Evolutionary conservation across 345 rosid species (phyloP), one percentile per base, ranked within the genome.

Genomic region (Syzygium oleosum): DNA sequence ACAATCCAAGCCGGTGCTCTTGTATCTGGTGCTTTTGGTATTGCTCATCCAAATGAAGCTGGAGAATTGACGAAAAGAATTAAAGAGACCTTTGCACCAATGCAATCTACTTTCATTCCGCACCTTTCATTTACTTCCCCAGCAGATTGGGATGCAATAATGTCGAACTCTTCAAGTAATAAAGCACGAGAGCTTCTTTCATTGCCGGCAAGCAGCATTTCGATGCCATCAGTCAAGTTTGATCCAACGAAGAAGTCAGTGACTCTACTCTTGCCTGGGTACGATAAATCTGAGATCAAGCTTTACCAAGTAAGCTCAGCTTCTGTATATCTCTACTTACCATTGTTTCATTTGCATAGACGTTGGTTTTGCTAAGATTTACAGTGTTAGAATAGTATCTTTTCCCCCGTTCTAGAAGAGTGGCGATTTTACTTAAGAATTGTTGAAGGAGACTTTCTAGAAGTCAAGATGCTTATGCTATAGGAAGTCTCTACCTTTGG

Each of bases 231-330:
- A 12, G 95, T 97, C 55, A 91, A 87, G 87, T 95, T 96, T 89
- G 95, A 96, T 90, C 78, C 87, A 12, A 87, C 90, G 14, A 92
- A 92, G 89, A 96, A 94, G 88, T 91, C 90, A 6, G 92, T 95
- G 58, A 95, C 94, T 86, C 96, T 97, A 88, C 92, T 97, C 86
- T 94, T 97, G 98, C 99, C 98, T 34, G 98, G 99, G 59, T 96
- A 95, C 89, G 94, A 96, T 55, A 97, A 97, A 93, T 93, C 99
- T 16, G 99, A 97, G 92, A 96, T 96, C 92, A 96, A 94, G 94
- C 92, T 96, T 55, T 96, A 93, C 90, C 99, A 97, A 92, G 99
- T 96, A 94, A 29, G 91, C 87, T 59, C 54, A 61, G 9, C 53
- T 65, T 85, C 85, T 54, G 56, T 29, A 15, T 46, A 51, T 49